These are phyloP conservation scores for Isabelozyma gotoi DNA, from an alignment of 805 yeast genomes.

Conservation along the genomic window DNA sequence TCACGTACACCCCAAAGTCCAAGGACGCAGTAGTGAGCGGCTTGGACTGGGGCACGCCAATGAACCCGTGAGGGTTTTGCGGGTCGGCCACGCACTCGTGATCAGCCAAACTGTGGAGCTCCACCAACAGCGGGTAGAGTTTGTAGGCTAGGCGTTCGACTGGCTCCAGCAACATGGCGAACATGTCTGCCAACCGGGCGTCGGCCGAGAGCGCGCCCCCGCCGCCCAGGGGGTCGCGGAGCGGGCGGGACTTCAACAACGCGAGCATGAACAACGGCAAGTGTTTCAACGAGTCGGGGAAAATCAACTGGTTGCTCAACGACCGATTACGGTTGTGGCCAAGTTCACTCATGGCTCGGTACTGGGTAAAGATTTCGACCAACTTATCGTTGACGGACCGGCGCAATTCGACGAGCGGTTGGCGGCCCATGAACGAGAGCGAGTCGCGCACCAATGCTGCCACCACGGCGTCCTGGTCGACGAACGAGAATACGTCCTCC, in stretches of 20 bases:
- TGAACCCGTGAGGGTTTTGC: constrained; percentile 39
- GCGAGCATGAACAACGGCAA: constrained; percentile 67
- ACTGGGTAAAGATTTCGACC: constrained; percentile 47
- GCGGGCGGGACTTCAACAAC: constrained; percentile 65
- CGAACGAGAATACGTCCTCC: constrained; percentile 72
- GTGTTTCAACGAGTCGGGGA: constrained; percentile 79
- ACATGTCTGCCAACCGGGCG: constrained; percentile 55
- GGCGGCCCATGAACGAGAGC: constrained; percentile 39
- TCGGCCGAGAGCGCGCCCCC: constrained; percentile 64
- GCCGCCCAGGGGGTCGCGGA: constrained; percentile 50
- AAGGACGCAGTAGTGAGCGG: constrained; percentile 45
- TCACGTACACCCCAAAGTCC: constrained; percentile 73
- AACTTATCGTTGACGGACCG: constrained; percentile 39
- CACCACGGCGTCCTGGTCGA: constrained; percentile 58
- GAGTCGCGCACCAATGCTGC: constrained; percentile 41
- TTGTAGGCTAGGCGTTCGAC: constrained; percentile 57
- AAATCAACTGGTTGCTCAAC: constrained; percentile 59
- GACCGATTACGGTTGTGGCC: constrained; percentile 35
- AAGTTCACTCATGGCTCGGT: constrained; percentile 48
- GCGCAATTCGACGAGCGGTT: constrained; percentile 36
- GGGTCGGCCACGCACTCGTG: constrained; percentile 44
- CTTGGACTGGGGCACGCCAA: constrained; percentile 50
- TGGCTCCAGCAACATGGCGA: constrained; percentile 51
- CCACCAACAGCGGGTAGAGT: constrained; percentile 79
- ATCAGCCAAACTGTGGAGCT: constrained; percentile 63